Evolutionary conservation across 2,329 filamentous ascomycete genomes (phyloP).

Genomic region (Pseudocercospora ulei): DNA sequence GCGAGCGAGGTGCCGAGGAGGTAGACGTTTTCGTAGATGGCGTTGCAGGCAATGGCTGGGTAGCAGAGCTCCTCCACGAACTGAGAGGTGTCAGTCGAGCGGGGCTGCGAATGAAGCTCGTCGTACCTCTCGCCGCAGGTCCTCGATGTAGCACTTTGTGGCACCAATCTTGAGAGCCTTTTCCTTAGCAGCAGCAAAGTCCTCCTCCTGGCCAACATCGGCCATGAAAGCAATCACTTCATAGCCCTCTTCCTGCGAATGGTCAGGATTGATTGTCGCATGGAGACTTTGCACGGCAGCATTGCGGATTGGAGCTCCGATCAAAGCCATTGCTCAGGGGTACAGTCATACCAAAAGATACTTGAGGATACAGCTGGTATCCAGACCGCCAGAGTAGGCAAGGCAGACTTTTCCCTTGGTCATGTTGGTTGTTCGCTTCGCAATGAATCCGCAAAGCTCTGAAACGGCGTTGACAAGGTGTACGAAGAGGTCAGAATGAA

Average conservation of each 20-base stretch:
- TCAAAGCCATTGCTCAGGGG: too few species aligned
- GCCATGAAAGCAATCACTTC: slow-evolving; percentile 60
- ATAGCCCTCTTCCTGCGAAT: slow-evolving; percentile 44
- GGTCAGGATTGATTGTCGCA: slow-evolving; percentile 6
- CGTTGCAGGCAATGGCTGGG: slow-evolving; percentile 64
- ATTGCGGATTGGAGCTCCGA: too few species aligned
- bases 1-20: slow-evolving; percentile 51
- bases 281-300: too few species aligned
- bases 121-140: slow-evolving; percentile 49
- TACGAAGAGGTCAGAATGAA: too few species aligned
- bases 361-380: slow-evolving; percentile 50
- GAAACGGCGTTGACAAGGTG: slow-evolving; percentile 5
- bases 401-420: slow-evolving; percentile 39
- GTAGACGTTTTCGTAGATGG: slow-evolving; percentile 52
- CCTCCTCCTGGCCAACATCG: slow-evolving; percentile 55
- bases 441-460: slow-evolving; percentile 6
- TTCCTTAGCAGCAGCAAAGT: slow-evolving; percentile 60
- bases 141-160: slow-evolving; percentile 51
- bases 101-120: not conserved
- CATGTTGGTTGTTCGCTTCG: slow-evolving; percentile 16
- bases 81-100: slow-evolving; percentile 18
- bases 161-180: slow-evolving; percentile 64
- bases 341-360: slow-evolving; percentile 37
- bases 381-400: slow-evolving; percentile 49
- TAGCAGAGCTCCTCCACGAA: slow-evolving; percentile 75